These are phyloP conservation scores for Meira miltonrushii DNA, from an alignment of 1,284 basidiomycete genomes.

Conservation along the genomic window DNA sequence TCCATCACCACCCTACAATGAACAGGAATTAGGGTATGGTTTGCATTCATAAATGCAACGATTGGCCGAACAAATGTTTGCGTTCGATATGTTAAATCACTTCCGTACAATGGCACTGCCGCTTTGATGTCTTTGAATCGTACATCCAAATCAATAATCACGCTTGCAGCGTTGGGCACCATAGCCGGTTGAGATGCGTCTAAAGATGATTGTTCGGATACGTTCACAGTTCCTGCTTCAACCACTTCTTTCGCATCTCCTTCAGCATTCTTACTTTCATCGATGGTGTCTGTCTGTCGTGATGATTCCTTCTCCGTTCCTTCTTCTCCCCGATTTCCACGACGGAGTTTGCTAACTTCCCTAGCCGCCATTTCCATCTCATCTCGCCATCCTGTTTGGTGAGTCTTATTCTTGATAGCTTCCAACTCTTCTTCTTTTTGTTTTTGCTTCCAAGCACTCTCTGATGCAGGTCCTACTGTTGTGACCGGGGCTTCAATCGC, in stretches of 20 bases:
- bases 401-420: slow-evolving; percentile 13
- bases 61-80: slow-evolving; percentile 93
- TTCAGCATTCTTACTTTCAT: neutral
- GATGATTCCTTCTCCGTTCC: neutral
- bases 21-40: slow-evolving; percentile 45
- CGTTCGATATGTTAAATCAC: slow-evolving; percentile 74
- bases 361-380: slow-evolving; percentile 4
- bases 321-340: neutral
- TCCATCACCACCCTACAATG: slow-evolving; percentile 49
- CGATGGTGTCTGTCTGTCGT: no score
- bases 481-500: slow-evolving; percentile 69
- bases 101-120: slow-evolving; percentile 65
- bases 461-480: slow-evolving; percentile 41
- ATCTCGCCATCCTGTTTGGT: neutral
- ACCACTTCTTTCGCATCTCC: neutral
- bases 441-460: slow-evolving; percentile 36
- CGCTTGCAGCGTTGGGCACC: slow-evolving; percentile 46
- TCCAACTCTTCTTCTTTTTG: slow-evolving; percentile 18
- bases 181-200: slow-evolving; percentile 14
- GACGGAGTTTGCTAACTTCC: neutral
- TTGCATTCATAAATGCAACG: slow-evolving; percentile 77
- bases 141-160: slow-evolving; percentile 85
- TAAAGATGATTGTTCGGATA: slow-evolving; percentile 14
- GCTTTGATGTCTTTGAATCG: slow-evolving; percentile 95
- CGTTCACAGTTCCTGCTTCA: neutral